Base-by-base conservation (phyloP, 768 basidiomycete species). In the Trametes meyenii region DNA sequence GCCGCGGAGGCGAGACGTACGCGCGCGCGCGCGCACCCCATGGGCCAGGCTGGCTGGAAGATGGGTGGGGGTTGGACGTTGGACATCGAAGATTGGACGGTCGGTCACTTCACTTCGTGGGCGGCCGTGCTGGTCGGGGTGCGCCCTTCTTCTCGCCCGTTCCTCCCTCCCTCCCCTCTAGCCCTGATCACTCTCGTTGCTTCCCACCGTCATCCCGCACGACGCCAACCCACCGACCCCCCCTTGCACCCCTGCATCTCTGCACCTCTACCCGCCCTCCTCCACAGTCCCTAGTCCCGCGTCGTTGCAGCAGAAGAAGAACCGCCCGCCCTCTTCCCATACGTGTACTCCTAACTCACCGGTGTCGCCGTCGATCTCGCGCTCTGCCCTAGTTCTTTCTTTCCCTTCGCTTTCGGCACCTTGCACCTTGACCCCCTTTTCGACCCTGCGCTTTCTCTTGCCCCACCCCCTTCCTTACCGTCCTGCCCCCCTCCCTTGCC, bases 341-440 rank as follows among this genome's bases (percentile, higher is more conserved):
- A 36, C 35, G 52, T 54, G 52, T 54, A 54, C 59, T 54, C 38
- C 16, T 44, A 50, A 39, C 23, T 52, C 39, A 40, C 51, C 50
- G 43, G 29, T 33, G 29, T 33, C 42, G 58, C 26, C 35, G 21
- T 58, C 48, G 49, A 50, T 33, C 33, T 40, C 24, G 58, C 50
- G 51, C 51, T 52, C 17, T 52, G 51, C 51, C 35, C 38, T 38
- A 36, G 21, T 52, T 42, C 33, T 17, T 33, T 50, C 48, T 45
- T n/a, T 60, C 42, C 42, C 35, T 44, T 60, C 29, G n/a, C 33
- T 45, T 48, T 55, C 51, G 21, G n/a, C 42, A n/a, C n/a, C n/a
- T n/a, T n/a, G n/a, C n/a, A n/a, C n/a, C n/a, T n/a, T n/a, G n/a
- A n/a, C n/a, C n/a, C 23, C 33, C 38, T 45, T 17, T 19, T n/a